Evolutionary conservation across 2,329 filamentous ascomycete species (phyloP).

Genomic region (Botrytis fabae): DNA sequence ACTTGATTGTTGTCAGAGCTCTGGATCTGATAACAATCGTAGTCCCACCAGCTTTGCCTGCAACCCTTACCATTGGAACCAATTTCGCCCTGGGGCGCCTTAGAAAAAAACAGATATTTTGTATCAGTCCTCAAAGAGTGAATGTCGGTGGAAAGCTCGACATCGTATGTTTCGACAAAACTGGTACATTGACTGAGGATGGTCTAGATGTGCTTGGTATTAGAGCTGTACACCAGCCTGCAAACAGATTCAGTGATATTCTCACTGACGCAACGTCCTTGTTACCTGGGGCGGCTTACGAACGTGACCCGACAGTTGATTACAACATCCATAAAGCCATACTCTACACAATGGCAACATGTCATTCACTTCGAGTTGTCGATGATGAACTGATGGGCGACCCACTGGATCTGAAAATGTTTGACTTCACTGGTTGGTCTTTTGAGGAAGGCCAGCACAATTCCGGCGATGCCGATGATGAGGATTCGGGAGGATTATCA

Average conservation of each 20-base stretch:
- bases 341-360: conserved; percentile 95
- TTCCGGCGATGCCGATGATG: conserved; percentile 63
- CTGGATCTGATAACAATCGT: conserved; percentile 97
- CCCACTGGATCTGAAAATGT: conserved; percentile 97
- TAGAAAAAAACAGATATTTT: conserved; percentile 90
- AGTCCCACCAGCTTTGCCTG: conserved; percentile 89
- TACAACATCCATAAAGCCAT: conserved; percentile 66
- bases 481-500: conserved; percentile 72
- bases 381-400: conserved; percentile 90
- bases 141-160: conserved; percentile 96
- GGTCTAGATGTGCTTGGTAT: conserved; percentile 91
- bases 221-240: conserved; percentile 67
- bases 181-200: conserved; percentile 95
- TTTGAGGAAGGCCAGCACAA: conserved; percentile 84
- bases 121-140: conserved; percentile 94
- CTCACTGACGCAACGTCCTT: conserved; percentile 64
- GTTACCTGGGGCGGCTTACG: conserved; percentile 53
- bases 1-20: conserved; percentile 87
- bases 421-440: conserved; percentile 90
- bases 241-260: conserved; percentile 71
- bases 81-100: conserved; percentile 89
- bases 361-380: conserved; percentile 84
- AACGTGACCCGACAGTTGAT: conserved; percentile 60
- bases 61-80: conserved; percentile 92
- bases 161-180: conserved; percentile 97